phyloP scores from a whole-genome alignment of 192 early-diverging fungal genomes.

The Podila epigama region DNA sequence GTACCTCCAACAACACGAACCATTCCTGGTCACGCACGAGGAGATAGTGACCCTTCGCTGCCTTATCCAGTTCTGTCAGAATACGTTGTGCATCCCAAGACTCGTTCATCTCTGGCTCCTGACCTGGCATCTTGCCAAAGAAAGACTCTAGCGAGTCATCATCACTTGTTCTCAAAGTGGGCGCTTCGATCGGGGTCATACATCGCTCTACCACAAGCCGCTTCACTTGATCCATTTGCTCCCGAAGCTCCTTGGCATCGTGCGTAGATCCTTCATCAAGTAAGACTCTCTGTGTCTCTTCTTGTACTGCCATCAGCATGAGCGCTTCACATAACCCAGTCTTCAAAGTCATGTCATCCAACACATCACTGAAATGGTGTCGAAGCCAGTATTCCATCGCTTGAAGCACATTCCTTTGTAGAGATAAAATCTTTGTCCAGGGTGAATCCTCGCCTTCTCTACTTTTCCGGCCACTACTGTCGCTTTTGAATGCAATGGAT shows the following conservation, averaged over 20 bases:
- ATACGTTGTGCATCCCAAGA: conserved; percentile 23
- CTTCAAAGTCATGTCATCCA: conserved; percentile 64
- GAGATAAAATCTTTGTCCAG: conserved; percentile 44
- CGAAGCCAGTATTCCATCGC: conserved; percentile 70
- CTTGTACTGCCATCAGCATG: conserved; percentile 5
- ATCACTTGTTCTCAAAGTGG: conserved; percentile 1
- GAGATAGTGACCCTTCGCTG: conserved; percentile 43
- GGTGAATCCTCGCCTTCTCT: conserved; percentile 9
- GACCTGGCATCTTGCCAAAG: not conserved
- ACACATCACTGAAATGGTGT: conserved; percentile 67
- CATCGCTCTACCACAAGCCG: conserved; percentile 19
- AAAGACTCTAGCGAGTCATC: conserved; percentile 25
- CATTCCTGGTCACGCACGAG: conserved; percentile 54
- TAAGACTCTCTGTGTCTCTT: conserved; percentile 1
- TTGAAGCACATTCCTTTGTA: conserved; percentile 58
- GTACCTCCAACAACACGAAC: conserved; percentile 56
- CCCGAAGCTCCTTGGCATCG: not conserved
- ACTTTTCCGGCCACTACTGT: not conserved
- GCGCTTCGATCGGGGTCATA: conserved; percentile 23
- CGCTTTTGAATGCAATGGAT: conserved; percentile 2
- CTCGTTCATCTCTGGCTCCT: conserved; percentile 24
- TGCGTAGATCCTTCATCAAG: not conserved
- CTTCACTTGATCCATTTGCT: conserved; percentile 7
- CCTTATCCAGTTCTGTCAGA: conserved; percentile 40
- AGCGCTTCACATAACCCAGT: conserved; percentile 31